Conservation (phyloP, 257 asterid genomes). For the Solanum medicagineum region DNA sequence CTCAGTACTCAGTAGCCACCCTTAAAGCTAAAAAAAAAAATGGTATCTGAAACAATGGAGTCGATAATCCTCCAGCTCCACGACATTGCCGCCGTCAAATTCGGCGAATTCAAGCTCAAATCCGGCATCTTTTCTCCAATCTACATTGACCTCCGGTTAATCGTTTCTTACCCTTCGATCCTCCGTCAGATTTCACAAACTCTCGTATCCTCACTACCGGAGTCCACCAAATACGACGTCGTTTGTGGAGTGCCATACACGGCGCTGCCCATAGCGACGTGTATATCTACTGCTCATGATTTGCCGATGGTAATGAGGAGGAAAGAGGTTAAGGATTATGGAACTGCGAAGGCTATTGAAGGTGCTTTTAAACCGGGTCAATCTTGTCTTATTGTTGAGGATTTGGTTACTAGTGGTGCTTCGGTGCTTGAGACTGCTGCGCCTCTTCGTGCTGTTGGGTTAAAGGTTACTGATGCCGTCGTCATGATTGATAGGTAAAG, state of each 20-base stretch:
- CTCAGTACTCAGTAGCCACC: not conserved
- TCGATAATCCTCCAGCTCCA: conserved; percentile 70
- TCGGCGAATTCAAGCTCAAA: conserved; percentile 89
- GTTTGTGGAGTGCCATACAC: conserved; percentile 96
- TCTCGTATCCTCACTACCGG: conserved; percentile 46
- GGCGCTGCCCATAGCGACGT: conserved; percentile 91
- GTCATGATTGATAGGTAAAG: conserved; percentile 84
- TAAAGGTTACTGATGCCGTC: conserved; percentile 77
- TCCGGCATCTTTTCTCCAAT: conserved; percentile 94
- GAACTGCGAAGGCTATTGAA: conserved; percentile 82
- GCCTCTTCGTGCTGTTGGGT: conserved; percentile 76
- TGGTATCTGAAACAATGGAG: conserved; percentile 38
- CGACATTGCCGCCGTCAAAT: conserved; percentile 88
- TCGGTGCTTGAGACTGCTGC: conserved; percentile 89
- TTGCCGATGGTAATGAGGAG: conserved; percentile 93
- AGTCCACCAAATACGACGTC: conserved; percentile 50
- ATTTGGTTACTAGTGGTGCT: conserved; percentile 89
- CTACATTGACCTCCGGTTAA: conserved; percentile 93
- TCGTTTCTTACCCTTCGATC: conserved; percentile 75
- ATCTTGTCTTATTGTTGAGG: conserved; percentile 70
- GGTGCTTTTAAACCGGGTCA: conserved; percentile 51
- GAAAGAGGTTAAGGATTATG: conserved; percentile 90
- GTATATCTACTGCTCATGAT: conserved; percentile 44
- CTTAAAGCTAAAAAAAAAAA: not conserved
- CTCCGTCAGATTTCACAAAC: conserved; percentile 67